Base-by-base conservation (phyloP, 1,284 basidiomycete genomes). In the Moesziomyces aphidis region DNA sequence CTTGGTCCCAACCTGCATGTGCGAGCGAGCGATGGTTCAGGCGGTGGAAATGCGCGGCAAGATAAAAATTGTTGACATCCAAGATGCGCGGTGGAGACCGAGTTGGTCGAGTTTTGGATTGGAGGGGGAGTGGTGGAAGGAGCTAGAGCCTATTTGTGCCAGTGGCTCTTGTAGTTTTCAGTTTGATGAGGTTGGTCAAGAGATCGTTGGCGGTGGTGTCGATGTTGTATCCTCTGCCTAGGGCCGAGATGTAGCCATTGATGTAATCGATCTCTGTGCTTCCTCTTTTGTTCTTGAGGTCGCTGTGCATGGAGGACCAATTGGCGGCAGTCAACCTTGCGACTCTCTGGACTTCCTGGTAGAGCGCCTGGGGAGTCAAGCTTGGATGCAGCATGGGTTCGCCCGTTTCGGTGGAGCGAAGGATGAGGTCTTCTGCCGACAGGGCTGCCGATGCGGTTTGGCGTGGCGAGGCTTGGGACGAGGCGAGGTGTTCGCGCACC, bases 231-330 rank as follows among this genome's bases (percentile, higher is more conserved):
- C 87, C 86, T 50, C 86, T 77, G 9, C 92, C 95, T 7, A 95
- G 86, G 11, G 86, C 86, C 24, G 90, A 81, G 50, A 99, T 85
- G 84, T 95, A 93, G 8, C 96, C 95, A 77, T 94, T 96, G 82
- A 98, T 89, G 79, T 88, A 94, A 24, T 92, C 89, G 55, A 85
- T 83, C 57, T 83, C 81, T 4, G 74, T 80, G 19, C 57, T 52
- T 11, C 71, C 75, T 23, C 79, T 64, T 26, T 65, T 49, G 21
- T n/a, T 58, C 23, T 69, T 70, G 13, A 82, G 44, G 43, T 82
- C 80, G 53, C 65, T 55, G 52, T 81, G 77, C 81, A 83, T 83
- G 26, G 66, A 72, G 47, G 76, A 78, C 73, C 77, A 83, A 43
- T 83, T 83, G 22, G 73, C 59, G 19, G 76, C 71, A 1, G 80